Evolutionary conservation across 2,329 filamentous ascomycete genomes (phyloP).

Genomic region (Endoconidiophora laricicola): DNA sequence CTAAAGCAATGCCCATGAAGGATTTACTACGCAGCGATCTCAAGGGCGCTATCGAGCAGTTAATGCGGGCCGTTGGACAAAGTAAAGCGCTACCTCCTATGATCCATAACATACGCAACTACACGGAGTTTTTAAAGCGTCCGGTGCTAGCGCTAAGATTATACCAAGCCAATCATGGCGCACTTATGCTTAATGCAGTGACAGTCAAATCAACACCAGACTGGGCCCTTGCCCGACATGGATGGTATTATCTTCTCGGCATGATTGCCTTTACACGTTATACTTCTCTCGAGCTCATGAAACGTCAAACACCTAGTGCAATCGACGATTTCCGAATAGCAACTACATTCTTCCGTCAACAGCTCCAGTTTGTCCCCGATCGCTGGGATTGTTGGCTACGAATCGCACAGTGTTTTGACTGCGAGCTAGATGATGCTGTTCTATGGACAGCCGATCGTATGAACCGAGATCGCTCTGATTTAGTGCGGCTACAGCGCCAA

Average conservation of each 20-base stretch:
- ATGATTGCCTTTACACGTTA: slow-evolving; percentile 82
- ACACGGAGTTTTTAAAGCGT: slow-evolving; percentile 64
- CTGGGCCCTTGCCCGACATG: slow-evolving; percentile 56
- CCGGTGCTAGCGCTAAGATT: slow-evolving; percentile 69
- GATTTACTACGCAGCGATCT: slow-evolving; percentile 84
- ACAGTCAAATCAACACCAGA: slow-evolving; percentile 47
- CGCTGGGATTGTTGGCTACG: slow-evolving; percentile 87
- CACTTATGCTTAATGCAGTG: slow-evolving; percentile 56
- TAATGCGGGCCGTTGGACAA: slow-evolving; percentile 71
- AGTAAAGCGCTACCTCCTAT: slow-evolving; percentile 66
- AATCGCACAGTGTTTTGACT: slow-evolving; percentile 72
- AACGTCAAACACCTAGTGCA: slow-evolving; percentile 59
- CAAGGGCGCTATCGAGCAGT: slow-evolving; percentile 77
- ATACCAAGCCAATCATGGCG: slow-evolving; percentile 64
- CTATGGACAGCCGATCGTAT: slow-evolving; percentile 84
- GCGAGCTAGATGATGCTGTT: slow-evolving; percentile 72
- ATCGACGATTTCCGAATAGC: slow-evolving; percentile 75
- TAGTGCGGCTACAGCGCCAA: slow-evolving; percentile 59
- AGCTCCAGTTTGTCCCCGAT: slow-evolving; percentile 65
- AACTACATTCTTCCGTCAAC: slow-evolving; percentile 61
- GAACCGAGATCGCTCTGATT: slow-evolving; percentile 62
- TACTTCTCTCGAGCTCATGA: slow-evolving; percentile 48
- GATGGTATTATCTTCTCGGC: slow-evolving; percentile 86
- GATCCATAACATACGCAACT: slow-evolving; percentile 72
- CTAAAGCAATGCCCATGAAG: slow-evolving; percentile 71